Evolutionary conservation across 1,284 basidiomycete species (phyloP).

Genomic region (Calocybe gambosa): DNA sequence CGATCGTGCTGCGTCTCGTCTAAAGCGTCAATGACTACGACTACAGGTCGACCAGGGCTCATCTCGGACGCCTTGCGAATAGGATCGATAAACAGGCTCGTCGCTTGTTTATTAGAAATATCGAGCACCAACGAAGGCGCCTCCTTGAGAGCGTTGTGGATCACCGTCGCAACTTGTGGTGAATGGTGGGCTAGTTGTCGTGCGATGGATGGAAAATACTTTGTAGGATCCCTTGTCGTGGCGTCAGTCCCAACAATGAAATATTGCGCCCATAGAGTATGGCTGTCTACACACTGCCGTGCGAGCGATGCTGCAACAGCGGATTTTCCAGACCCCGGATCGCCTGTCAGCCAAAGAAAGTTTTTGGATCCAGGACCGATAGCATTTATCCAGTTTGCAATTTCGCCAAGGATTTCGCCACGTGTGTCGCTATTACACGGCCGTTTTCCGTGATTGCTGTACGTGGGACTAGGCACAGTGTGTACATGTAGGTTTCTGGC

Average conservation of each 20-base stretch:
- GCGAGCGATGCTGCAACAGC: slow-evolving; percentile 14
- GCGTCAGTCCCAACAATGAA: slow-evolving; percentile 12
- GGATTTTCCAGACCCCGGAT: slow-evolving; percentile 15
- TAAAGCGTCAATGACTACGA: slow-evolving; percentile 13
- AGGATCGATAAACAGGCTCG: slow-evolving; percentile 9
- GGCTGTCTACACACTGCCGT: slow-evolving; percentile 6
- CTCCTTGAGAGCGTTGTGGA: slow-evolving; percentile 2
- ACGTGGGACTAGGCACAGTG: slow-evolving; percentile 4
- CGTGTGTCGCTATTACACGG: slow-evolving; percentile 11
- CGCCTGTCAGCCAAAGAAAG: slow-evolving; percentile 14
- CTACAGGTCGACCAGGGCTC: slow-evolving; percentile 4
- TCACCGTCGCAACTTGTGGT: not conserved
- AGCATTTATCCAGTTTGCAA: slow-evolving; percentile 9
- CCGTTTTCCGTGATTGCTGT: slow-evolving; percentile 9
- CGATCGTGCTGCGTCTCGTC: slow-evolving; percentile 11
- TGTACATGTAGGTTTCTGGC: not conserved
- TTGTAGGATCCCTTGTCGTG: slow-evolving; percentile 8
- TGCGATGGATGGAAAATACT: slow-evolving; percentile 9
- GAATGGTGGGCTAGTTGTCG: slow-evolving; percentile 6
- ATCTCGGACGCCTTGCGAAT: slow-evolving; percentile 5
- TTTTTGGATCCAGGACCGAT: not conserved
- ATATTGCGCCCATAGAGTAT: slow-evolving; percentile 11
- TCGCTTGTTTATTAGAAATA: slow-evolving; percentile 10
- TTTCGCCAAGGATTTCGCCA: slow-evolving; percentile 6
- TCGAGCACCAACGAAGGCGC: slow-evolving; percentile 7